Evolutionary conservation across 495 filamentous ascomycete species (phyloP), one percentile per base, ranked within the genome.

Genomic region (Penicilliopsis zonata): DNA sequence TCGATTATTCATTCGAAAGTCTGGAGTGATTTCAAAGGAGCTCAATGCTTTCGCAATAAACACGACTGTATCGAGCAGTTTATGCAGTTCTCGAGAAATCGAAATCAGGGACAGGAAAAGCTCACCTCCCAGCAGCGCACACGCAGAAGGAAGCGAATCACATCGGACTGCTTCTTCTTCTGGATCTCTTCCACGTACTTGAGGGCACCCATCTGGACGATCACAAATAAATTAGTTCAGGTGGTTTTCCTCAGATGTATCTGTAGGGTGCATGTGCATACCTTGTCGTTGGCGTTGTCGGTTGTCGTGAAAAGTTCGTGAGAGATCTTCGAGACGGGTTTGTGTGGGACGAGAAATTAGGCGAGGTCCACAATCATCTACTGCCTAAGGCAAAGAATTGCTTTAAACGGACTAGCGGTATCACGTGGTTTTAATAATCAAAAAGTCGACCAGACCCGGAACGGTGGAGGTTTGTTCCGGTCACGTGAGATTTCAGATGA

Each of bases 111-210:
- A 45, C 6, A 23, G 52, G 47, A 43, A 25, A 57, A 72, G 76
- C 90, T 82, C 78, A 96, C 90, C 83, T 98, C 90, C 90, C 90
- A 98, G 84, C 92, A 96, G 70, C 90, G 86, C 58, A 98, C 92
- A 61, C 90, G 87, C 59, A 93, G 83, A 67, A 98, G 77, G 77
- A 98, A 98, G 72, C 86, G 88, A 67, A 95, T 79, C 46, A 96
- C 81, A 67, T 98, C 90, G 56, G 83, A 92, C 75, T 98, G 90
- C 83, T 98, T 98, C 82, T 94, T 94, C 83, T 96, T 96, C 59
- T 92, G 83, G 62, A 98, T 79, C 76, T 98, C 90, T 74, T 96
- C 90, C 67, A 96, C 82, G 71, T 95, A 95, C 70, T 95, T 95
- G 64, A 90, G 80, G 67, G 84, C 84, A 71, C 84, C 84, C 84